Percentiles rank a stretch among this genome's conserved stretches.
These are phyloP conservation scores for Phytophthora cactorum DNA, from an alignment of 352 stramenopile species.

Conservation along the genomic window DNA sequence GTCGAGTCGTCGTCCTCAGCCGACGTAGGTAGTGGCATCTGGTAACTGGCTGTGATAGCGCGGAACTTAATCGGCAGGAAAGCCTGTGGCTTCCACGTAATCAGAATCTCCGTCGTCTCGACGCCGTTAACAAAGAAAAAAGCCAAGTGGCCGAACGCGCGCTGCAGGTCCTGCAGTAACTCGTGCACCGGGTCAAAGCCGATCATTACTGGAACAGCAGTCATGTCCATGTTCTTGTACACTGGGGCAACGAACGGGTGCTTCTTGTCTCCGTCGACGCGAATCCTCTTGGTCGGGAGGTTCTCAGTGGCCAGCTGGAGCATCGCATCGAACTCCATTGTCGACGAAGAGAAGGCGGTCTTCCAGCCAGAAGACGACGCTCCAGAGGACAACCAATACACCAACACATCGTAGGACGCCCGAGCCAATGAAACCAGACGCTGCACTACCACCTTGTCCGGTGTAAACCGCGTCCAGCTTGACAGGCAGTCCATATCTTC, in stretches of 20 bases:
- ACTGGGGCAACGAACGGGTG: constrained; percentile 71
- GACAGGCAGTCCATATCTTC: constrained; percentile 82
- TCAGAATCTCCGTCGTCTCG: constrained; percentile 64
- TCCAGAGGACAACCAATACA: constrained; percentile 65
- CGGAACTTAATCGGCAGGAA: constrained; percentile 86
- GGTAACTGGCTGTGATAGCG: constrained; percentile 69
- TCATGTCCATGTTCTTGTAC: constrained; percentile 90
- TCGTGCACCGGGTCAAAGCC: constrained; percentile 81
- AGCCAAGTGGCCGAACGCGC: constrained; percentile 66
- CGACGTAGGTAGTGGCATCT: constrained; percentile 58
- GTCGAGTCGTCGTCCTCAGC: constrained; percentile 36
- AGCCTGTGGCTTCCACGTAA: constrained; percentile 82
- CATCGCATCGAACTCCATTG: constrained; percentile 68
- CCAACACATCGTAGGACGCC: constrained; percentile 57
- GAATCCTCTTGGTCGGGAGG: constrained; percentile 70
- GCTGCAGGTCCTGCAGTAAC: constrained; percentile 63
- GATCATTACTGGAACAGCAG: constrained; percentile 64
- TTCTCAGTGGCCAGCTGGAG: constrained; percentile 58
- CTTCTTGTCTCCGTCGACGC: constrained; percentile 54
- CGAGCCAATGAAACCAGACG: constrained; percentile 69
- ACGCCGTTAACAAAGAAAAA: constrained; percentile 85
- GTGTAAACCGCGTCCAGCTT: constrained; percentile 78
- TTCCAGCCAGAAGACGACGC: constrained; percentile 71
- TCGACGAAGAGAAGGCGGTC: constrained; percentile 58
- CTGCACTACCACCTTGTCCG: constrained; percentile 69